A percentile compares a stretch with the other conserved stretches of the same genome.
These are phyloP conservation scores for Lepidium campestre DNA, from an alignment of 441 rosid genomes.

Conservation along the genomic window DNA sequence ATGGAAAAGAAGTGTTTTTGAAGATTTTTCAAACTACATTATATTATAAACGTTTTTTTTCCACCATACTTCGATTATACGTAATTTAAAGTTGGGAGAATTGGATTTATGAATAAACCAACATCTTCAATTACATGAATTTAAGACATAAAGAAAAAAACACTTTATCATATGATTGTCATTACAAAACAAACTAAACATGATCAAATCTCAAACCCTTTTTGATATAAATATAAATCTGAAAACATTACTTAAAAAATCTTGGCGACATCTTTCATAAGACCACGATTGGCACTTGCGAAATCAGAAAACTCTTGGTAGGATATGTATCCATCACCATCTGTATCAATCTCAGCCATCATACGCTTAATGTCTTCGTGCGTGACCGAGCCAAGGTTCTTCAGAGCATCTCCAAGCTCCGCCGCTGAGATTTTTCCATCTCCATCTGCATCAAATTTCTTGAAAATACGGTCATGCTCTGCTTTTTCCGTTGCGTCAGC, in stretches of 20 bases:
- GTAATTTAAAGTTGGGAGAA: too few species aligned
- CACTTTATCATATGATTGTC: conserved; percentile 17
- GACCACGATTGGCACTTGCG: conserved; percentile 63
- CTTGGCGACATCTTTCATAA: conserved; percentile 79
- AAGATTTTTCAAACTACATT: too few species aligned
- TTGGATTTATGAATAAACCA: too few species aligned
- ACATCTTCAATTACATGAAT: conserved; percentile 8
- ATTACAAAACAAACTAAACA: conserved; percentile 17
- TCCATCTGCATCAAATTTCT: conserved; percentile 67
- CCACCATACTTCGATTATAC: too few species aligned
- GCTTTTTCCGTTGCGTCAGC: conserved; percentile 50
- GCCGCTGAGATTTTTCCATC: conserved; percentile 67
- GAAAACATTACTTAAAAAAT: conserved; percentile 34
- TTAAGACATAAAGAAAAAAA: neutral
- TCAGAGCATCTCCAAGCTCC: conserved; percentile 71
- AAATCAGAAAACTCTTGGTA: conserved; percentile 55
- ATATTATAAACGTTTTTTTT: too few species aligned
- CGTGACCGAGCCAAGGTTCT: conserved; percentile 53
- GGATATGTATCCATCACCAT: conserved; percentile 80
- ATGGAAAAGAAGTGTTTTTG: too few species aligned
- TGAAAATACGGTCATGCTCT: conserved; percentile 65
- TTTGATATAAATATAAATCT: neutral
- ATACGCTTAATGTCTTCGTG: conserved; percentile 56
- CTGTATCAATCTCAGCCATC: conserved; percentile 88
- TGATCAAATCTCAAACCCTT: neutral